phyloP scores from a whole-genome alignment of 1,284 basidiomycete species.

The Moniliella sp. region DNA sequence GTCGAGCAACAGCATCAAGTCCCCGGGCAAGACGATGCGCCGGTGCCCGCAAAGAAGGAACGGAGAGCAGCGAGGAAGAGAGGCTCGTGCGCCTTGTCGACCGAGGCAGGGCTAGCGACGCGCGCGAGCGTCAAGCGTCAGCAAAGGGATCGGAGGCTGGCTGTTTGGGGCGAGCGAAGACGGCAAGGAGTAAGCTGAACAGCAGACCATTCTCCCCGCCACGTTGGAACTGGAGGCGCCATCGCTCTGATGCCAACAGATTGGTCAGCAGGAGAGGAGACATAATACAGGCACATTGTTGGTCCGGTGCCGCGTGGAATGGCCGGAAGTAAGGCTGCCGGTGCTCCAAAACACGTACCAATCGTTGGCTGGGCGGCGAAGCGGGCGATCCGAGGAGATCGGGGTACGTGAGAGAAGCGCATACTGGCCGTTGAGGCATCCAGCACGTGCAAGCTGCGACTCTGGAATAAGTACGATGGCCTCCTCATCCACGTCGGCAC shows the following conservation, averaged over 20 bases:
- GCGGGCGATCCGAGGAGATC: background rate
- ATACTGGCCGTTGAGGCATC: constrained; percentile 69
- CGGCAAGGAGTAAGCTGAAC: background rate
- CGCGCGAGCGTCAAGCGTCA: constrained; percentile 52
- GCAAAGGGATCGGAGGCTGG: constrained; percentile 23
- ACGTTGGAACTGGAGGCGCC: constrained; percentile 1
- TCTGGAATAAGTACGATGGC: constrained; percentile 16
- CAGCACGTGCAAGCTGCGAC: constrained; percentile 48
- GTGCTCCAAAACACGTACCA: too few relatives aligned
- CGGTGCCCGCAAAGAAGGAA: constrained; percentile 43
- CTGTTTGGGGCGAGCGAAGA: constrained; percentile 3
- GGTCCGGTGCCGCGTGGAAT: background rate
- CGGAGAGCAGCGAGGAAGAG: constrained; percentile 51
- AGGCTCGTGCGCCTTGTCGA: constrained; percentile 51
- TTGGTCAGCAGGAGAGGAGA: constrained; percentile 3
- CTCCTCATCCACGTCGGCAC: constrained; percentile 22
- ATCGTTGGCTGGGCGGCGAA: background rate
- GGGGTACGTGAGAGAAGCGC: constrained; percentile 34
- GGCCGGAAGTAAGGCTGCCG: background rate
- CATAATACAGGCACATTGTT: background rate
- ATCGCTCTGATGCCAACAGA: background rate
- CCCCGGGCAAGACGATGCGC: constrained; percentile 54
- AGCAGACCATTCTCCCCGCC: background rate
- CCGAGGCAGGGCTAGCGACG: constrained; percentile 57
- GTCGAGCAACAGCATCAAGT: constrained; percentile 49